phyloP scores from a whole-genome alignment of 2,329 filamentous ascomycete genomes.

The Cytospora schulzeri region DNA sequence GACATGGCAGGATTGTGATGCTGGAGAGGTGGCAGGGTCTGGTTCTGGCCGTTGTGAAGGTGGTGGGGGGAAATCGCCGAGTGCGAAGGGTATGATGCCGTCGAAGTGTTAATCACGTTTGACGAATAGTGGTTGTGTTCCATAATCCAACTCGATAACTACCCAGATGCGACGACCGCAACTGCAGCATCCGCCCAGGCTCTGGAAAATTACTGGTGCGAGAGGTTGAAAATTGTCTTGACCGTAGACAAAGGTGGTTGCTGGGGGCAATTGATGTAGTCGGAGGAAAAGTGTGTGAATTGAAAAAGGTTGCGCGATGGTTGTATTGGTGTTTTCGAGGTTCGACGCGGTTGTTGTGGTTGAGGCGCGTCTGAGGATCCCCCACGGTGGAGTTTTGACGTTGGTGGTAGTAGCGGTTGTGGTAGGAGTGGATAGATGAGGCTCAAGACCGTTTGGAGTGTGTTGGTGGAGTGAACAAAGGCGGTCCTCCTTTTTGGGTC shows the following conservation, averaged over 20 bases:
- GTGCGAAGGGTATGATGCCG: constrained; percentile 35
- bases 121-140: constrained; percentile 36
- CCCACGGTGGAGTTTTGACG: constrained; percentile 24
- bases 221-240: constrained; percentile 19
- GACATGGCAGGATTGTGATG: constrained; percentile 51
- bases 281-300: not conserved
- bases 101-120: constrained; percentile 37
- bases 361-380: constrained; percentile 23
- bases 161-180: constrained; percentile 27
- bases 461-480: constrained; percentile 29
- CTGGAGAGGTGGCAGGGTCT: constrained; percentile 39
- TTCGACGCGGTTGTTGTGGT: constrained; percentile 21
- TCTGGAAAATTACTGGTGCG: constrained; percentile 13
- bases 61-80: constrained; percentile 34
- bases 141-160: constrained; percentile 33
- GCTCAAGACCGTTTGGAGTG: constrained; percentile 28
- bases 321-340: constrained; percentile 18
- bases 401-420: constrained; percentile 20
- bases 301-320: constrained; percentile 8
- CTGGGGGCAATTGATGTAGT: not conserved
- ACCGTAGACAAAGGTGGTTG: constrained; percentile 5
- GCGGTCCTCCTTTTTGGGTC: constrained; percentile 29
- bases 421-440: constrained; percentile 30
- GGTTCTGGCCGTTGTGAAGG: constrained; percentile 32
- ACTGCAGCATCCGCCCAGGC: constrained; percentile 26